Evolutionary conservation across 1,284 basidiomycete species (phyloP).

Genomic region (Cutaneotrichosporon arboriforme): DNA sequence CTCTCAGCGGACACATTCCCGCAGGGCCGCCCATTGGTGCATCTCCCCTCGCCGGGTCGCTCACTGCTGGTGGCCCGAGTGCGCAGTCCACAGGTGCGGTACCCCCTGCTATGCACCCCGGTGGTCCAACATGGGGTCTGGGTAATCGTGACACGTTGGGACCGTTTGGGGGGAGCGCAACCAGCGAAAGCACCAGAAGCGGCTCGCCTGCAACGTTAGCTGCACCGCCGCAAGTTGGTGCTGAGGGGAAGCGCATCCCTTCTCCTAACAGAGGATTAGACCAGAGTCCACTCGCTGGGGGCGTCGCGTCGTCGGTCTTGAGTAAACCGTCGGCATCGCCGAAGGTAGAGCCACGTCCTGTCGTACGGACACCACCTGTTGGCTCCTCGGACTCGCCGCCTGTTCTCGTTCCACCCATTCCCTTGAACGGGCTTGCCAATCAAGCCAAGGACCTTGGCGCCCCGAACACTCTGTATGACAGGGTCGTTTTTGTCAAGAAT

Average conservation of each 20-base stretch:
- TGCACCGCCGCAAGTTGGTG: background rate
- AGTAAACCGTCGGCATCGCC: background rate
- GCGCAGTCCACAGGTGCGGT: background rate
- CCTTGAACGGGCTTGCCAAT: slow-evolving; percentile 33
- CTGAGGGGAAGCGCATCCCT: slow-evolving; percentile 1
- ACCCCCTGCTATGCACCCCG: background rate
- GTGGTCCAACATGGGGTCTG: background rate
- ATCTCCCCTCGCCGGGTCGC: slow-evolving; percentile 42
- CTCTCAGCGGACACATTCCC: slow-evolving; percentile 15
- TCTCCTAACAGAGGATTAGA: slow-evolving; percentile 1
- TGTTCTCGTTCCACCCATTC: slow-evolving; percentile 10
- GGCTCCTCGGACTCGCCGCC: background rate
- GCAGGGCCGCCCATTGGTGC: slow-evolving; percentile 27
- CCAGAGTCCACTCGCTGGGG: background rate
- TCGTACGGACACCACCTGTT: background rate
- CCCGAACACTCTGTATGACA: slow-evolving; percentile 36
- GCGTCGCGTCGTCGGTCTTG: too few relatives aligned
- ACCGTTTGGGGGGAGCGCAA: background rate
- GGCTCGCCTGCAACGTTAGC: background rate
- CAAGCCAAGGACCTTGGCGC: slow-evolving; percentile 36
- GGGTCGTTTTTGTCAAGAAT: slow-evolving; percentile 65
- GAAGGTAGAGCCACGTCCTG: background rate
- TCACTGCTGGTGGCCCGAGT: slow-evolving; percentile 16
- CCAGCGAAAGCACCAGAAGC: background rate
- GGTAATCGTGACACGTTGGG: background rate